These are phyloP conservation scores for Neotropicomus parvogracilis DNA, from an alignment of 1,284 basidiomycete genomes.

Conservation along the genomic window DNA sequence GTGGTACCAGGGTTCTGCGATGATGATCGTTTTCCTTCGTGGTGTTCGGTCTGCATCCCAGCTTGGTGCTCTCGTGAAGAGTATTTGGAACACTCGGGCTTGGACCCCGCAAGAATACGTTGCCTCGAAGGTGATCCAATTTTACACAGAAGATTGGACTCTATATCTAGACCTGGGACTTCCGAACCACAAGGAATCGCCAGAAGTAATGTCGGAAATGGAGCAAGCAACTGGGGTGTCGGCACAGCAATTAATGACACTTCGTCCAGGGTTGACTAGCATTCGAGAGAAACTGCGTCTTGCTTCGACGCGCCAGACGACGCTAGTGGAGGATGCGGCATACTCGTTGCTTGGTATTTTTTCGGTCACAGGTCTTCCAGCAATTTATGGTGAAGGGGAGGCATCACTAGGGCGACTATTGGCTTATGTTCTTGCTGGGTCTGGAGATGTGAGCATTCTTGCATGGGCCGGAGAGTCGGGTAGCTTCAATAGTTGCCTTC, in stretches of 20 bases:
- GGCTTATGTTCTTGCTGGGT: not conserved
- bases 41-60: not conserved
- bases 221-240: slow-evolving; percentile 2
- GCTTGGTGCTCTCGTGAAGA: not conserved
- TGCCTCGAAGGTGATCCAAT: not conserved
- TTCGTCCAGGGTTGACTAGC: slow-evolving; percentile 1
- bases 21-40: not conserved
- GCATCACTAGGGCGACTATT: not conserved
- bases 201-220: slow-evolving; percentile 6
- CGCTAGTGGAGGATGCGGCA: slow-evolving; percentile 2
- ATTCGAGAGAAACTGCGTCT: slow-evolving; percentile 10
- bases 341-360: slow-evolving; percentile 7
- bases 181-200: slow-evolving; percentile 1
- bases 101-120: slow-evolving; percentile 1
- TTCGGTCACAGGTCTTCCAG: not conserved
- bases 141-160: slow-evolving; percentile 1
- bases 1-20: not conserved
- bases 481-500: slow-evolving; percentile 11
- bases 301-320: slow-evolving; percentile 5
- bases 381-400: slow-evolving; percentile 1
- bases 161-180: not conserved
- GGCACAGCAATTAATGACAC: not conserved
- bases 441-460: slow-evolving; percentile 2
- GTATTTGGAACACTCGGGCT: not conserved
- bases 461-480: slow-evolving; percentile 9